Evolutionary conservation across 805 yeast species (phyloP).

Genomic region (Saturnispora bothae): DNA sequence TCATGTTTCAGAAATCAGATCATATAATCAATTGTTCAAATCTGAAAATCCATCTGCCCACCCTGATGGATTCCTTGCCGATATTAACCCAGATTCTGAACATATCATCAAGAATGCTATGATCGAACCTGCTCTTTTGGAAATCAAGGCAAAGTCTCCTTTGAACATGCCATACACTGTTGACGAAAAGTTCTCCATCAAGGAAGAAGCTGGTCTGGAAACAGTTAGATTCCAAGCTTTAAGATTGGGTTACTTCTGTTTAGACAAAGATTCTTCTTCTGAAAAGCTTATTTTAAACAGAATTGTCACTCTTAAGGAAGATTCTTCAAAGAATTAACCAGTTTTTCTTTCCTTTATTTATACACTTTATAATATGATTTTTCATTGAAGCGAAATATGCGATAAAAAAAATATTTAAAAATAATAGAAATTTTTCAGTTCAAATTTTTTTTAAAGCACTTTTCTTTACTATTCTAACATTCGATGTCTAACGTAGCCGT

Average conservation of each 20-base stretch:
- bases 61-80: constrained; percentile 82
- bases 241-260: constrained; percentile 90
- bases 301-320: constrained; percentile 89
- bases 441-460: neutral
- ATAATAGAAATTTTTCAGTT: no score
- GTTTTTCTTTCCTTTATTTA: neutral
- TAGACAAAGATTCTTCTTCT: constrained; percentile 65
- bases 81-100: constrained; percentile 74
- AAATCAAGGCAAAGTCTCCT: constrained; percentile 62
- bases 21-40: constrained; percentile 78
- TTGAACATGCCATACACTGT: constrained; percentile 47
- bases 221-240: constrained; percentile 96
- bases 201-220: constrained; percentile 62
- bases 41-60: constrained; percentile 84
- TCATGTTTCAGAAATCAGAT: constrained; percentile 62
- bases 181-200: constrained; percentile 55
- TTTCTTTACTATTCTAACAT: neutral
- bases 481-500: constrained; percentile 36
- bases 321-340: constrained; percentile 35
- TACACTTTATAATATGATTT: neutral
- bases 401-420: no score
- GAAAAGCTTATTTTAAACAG: constrained; percentile 69
- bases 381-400: no score
- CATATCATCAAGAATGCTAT: constrained; percentile 52
- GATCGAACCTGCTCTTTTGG: constrained; percentile 67